Evolutionary conservation across 768 basidiomycete species (phyloP).

Genomic region (Mycena leptocephala): DNA sequence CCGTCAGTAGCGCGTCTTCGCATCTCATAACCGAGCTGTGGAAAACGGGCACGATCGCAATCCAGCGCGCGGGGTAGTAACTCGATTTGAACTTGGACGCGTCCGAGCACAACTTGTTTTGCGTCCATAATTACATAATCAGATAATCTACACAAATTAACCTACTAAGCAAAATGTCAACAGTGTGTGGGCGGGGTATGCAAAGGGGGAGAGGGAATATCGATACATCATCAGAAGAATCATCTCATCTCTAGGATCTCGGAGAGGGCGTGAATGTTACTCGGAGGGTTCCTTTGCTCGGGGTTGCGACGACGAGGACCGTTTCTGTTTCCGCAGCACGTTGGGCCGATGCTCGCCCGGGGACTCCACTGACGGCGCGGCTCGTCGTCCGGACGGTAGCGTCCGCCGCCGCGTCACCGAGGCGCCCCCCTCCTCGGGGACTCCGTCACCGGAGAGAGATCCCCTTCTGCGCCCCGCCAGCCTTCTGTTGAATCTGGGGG

Average conservation of each 20-base stretch:
- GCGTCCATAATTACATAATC: too few relatives aligned
- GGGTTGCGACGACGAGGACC: conserved; percentile 59
- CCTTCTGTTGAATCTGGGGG: conserved; percentile 41
- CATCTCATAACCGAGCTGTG: too few relatives aligned
- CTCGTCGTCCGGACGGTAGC: conserved; percentile 64
- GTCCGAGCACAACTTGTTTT: too few relatives aligned
- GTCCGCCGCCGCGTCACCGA: conserved; percentile 76
- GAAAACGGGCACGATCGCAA: too few relatives aligned
- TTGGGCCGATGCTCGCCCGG: conserved; percentile 49
- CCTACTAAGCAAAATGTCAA: background rate
- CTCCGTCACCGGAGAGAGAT: conserved; percentile 67
- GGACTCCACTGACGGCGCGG: conserved; percentile 36
- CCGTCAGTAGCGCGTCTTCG: too few relatives aligned
- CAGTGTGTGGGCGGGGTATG: conserved; percentile 13
- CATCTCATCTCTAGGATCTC: conserved; percentile 5
- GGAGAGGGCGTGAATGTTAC: too few relatives aligned
- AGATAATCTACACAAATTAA: conserved; percentile 21
- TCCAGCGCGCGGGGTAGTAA: too few relatives aligned
- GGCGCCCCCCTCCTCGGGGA: conserved; percentile 53
- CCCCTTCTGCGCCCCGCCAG: conserved; percentile 46
- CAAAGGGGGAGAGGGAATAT: conserved; percentile 15
- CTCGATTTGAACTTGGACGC: too few relatives aligned
- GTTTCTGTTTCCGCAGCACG: conserved; percentile 69
- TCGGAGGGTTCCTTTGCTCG: conserved; percentile 27
- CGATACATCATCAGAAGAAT: conserved; percentile 24